These are phyloP conservation scores for Prosopis cineraria DNA, from an alignment of 306 rosid species.

Conservation along the genomic window DNA sequence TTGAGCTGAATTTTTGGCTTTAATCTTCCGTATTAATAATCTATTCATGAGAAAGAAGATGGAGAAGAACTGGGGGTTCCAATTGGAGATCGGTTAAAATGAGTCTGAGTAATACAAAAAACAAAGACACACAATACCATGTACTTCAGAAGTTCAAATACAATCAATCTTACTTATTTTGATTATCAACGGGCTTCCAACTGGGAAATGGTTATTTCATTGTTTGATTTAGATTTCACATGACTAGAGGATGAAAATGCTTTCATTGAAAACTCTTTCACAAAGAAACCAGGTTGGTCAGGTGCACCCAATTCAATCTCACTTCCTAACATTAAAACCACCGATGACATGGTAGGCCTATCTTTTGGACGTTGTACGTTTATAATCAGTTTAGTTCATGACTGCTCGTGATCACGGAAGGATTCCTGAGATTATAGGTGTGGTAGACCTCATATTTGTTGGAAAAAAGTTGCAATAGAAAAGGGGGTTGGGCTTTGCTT, in stretches of 20 bases:
- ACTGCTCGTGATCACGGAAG: background rate
- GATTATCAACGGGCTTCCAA: background rate
- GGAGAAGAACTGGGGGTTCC: no score
- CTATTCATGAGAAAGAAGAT: no score
- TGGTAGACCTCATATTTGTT: background rate
- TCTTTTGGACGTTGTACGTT: slow-evolving; percentile 25
- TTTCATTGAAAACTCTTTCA: background rate
- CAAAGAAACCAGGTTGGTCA: slow-evolving; percentile 44
- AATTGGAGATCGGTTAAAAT: no score
- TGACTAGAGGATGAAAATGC: slow-evolving; percentile 14
- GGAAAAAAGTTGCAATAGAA: background rate
- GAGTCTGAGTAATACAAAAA: no score
- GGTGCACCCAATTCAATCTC: slow-evolving; percentile 37
- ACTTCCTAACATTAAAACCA: slow-evolving; percentile 41
- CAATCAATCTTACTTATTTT: background rate
- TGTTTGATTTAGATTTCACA: slow-evolving; percentile 26
- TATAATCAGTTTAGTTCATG: background rate
- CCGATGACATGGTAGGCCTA: slow-evolving; percentile 12
- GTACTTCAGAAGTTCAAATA: no score
- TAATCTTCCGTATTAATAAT: no score
- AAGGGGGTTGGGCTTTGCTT: background rate
- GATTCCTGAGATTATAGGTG: background rate
- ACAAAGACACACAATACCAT: no score
- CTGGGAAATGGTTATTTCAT: background rate
- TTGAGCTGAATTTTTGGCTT: no score